These are phyloP conservation scores for Neolentinus lepideus DNA, from an alignment of 1,284 basidiomycete species.

Conservation along the genomic window DNA sequence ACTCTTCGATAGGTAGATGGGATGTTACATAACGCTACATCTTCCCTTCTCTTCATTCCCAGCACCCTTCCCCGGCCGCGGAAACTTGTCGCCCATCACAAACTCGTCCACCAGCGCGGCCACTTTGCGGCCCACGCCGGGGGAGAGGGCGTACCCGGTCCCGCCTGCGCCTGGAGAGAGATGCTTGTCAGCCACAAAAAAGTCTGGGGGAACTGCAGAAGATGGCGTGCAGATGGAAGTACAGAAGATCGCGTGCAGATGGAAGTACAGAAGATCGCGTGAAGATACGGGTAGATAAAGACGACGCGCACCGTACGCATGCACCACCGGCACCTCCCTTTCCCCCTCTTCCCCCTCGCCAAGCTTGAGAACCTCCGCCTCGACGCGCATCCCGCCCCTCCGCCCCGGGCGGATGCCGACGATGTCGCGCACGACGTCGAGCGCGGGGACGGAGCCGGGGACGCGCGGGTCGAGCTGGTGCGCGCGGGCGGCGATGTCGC, in stretches of 20 bases:
- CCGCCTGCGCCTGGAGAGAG: not conserved
- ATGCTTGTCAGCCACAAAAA: not conserved
- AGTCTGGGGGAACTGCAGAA: too few species aligned
- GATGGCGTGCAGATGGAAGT: too few species aligned
- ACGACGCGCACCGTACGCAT: not conserved
- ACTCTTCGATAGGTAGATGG: too few species aligned
- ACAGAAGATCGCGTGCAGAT: too few species aligned
- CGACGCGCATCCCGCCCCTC: not conserved
- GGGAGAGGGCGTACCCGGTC: not conserved
- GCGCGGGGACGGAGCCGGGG: not conserved
- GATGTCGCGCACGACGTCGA: not conserved
- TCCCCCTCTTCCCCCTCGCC: not conserved
- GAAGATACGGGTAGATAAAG: not conserved
- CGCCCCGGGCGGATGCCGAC: slow-evolving; percentile 2
- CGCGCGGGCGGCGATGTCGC: not conserved
- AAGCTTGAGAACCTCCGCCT: not conserved
- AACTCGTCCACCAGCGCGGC: slow-evolving; percentile 1
- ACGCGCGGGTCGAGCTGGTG: slow-evolving; percentile 1
- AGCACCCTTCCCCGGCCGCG: too few species aligned
- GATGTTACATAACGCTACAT: not conserved
- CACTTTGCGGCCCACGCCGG: not conserved
- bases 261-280: too few species aligned
- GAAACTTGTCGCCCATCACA: not conserved
- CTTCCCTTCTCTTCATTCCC: too few species aligned
- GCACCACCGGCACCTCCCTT: not conserved